Conservation (phyloP, 805 yeast genomes). For the Sungouiozyma intestinalis region DNA sequence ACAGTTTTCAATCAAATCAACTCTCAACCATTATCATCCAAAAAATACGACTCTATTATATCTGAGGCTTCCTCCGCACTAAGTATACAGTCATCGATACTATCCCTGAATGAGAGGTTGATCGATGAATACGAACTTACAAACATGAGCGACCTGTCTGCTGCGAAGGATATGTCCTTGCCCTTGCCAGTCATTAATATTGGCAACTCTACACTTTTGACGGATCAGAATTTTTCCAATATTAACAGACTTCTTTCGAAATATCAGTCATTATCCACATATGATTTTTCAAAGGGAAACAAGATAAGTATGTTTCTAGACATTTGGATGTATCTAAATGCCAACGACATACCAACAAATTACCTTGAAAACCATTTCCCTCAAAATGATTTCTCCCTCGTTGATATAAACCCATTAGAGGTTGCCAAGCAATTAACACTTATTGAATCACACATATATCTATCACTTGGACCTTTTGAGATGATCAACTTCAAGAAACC, state of each 20-base stretch:
- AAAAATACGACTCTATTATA: constrained; percentile 15
- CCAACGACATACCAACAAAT: not conserved
- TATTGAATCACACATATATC: constrained; percentile 57
- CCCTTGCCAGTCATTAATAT: constrained; percentile 22
- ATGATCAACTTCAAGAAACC: constrained; percentile 50
- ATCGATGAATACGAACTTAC: constrained; percentile 51
- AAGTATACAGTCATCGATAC: constrained; percentile 15
- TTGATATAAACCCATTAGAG: constrained; percentile 56
- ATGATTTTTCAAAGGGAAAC: not conserved
- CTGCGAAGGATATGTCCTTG: constrained; percentile 25
- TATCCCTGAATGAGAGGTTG: constrained; percentile 35
- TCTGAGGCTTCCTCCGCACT: constrained; percentile 29
- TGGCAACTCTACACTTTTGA: constrained; percentile 31
- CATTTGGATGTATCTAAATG: constrained; percentile 5
- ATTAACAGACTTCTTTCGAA: constrained; percentile 34
- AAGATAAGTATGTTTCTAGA: constrained; percentile 2
- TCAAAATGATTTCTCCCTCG: constrained; percentile 14
- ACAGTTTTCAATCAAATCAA: constrained; percentile 36
- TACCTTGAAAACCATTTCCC: constrained; percentile 6
- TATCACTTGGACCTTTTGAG: constrained; percentile 55
- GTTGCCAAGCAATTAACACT: constrained; percentile 68
- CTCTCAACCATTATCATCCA: constrained; percentile 19
- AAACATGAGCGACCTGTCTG: constrained; percentile 27
- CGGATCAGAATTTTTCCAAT: constrained; percentile 27
- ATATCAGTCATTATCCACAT: constrained; percentile 32